These are phyloP conservation scores for Phyllachora maydis DNA, from an alignment of 2,329 filamentous ascomycete genomes.

Conservation along the genomic window DNA sequence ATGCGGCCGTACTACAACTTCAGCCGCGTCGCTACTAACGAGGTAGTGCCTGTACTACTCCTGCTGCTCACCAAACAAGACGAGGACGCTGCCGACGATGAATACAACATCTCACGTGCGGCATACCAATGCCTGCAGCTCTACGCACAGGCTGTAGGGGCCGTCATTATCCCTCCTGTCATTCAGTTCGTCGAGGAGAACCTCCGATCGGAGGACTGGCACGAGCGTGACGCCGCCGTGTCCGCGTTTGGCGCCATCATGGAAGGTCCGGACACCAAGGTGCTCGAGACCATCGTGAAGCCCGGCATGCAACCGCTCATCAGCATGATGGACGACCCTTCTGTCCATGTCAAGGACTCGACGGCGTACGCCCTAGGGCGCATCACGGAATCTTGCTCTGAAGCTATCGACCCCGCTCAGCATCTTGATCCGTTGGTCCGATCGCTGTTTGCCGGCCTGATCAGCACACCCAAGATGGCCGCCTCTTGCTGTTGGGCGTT, in stretches of 20 bases:
- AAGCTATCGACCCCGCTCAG: conserved; percentile 67
- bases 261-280: conserved; percentile 89
- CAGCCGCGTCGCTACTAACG: conserved; percentile 73
- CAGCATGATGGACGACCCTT: conserved; percentile 74
- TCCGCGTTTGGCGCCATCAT: conserved; percentile 97
- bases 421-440: conserved; percentile 74
- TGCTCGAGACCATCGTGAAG: conserved; percentile 84
- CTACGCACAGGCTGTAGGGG: conserved; percentile 79
- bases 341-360: conserved; percentile 83
- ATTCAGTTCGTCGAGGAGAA: conserved; percentile 83
- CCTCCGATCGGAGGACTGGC: conserved; percentile 83
- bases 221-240: conserved; percentile 82
- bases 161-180: conserved; percentile 67
- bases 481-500: conserved; percentile 97
- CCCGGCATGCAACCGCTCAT: conserved; percentile 86
- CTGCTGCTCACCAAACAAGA: conserved; percentile 88
- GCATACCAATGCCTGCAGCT: conserved; percentile 93
- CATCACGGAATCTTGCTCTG: conserved; percentile 83
- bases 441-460: conserved; percentile 74
- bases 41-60: conserved; percentile 85
- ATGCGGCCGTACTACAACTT: conserved; percentile 93
- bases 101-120: conserved; percentile 90
- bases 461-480: conserved; percentile 89
- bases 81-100: conserved; percentile 87
- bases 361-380: conserved; percentile 90